phyloP scores from a whole-genome alignment of 345 rosid genomes.

The Lepidium sativum region DNA sequence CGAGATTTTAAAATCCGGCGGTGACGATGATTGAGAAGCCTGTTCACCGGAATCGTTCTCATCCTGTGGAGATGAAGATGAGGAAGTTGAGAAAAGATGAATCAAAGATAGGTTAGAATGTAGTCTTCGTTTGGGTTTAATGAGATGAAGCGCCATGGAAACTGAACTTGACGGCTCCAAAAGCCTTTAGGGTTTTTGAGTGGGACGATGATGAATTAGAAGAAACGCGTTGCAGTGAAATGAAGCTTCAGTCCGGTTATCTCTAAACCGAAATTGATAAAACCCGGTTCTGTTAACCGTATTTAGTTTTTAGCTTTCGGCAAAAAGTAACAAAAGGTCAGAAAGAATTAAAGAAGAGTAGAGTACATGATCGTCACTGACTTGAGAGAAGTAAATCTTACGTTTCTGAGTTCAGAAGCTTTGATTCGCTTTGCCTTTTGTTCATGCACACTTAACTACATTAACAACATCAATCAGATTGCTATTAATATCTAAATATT shows the following conservation, averaged over 20 bases:
- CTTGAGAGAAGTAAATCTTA: not conserved
- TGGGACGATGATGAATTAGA: not conserved
- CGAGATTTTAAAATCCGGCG: constrained; percentile 25
- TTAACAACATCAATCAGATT: no score
- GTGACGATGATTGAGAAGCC: constrained; percentile 1
- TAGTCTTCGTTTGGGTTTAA: constrained; percentile 33
- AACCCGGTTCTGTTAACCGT: not conserved
- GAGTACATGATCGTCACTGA: constrained; percentile 7
- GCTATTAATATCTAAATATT: not conserved
- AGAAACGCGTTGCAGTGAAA: not conserved
- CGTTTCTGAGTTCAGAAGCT: not conserved
- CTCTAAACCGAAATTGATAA: no score
- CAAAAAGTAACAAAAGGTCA: not conserved
- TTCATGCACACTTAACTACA: not conserved
- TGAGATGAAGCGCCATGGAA: constrained; percentile 42
- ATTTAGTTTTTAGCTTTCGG: constrained; percentile 13
- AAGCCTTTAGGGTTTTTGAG: constrained; percentile 14
- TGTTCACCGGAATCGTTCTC: constrained; percentile 6
- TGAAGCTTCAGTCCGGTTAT: constrained; percentile 9
- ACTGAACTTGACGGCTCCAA: constrained; percentile 6
- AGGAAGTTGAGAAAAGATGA: constrained; percentile 47
- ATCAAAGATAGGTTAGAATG: constrained; percentile 34
- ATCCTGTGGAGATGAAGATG: constrained; percentile 29
- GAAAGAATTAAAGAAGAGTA: not conserved
- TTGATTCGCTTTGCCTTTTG: not conserved